Evolutionary conservation across 2,329 filamentous ascomycete genomes (phyloP).

Genomic region (Pochonia chlamydosporia): DNA sequence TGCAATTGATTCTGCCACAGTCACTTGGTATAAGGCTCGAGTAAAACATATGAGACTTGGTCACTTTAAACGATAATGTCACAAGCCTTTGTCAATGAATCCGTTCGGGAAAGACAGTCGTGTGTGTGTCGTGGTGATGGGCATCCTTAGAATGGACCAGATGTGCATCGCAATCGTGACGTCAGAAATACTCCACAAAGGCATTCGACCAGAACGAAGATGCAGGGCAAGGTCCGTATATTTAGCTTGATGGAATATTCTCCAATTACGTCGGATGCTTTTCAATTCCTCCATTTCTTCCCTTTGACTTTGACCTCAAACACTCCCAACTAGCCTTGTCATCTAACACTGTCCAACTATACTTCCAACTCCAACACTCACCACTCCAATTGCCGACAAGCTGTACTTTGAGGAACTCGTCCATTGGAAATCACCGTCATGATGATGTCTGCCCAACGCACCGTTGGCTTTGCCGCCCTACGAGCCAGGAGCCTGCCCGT

Average conservation of each 20-base stretch:
- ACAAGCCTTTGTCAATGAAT: too few species aligned
- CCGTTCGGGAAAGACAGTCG: too few species aligned
- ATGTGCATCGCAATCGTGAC: conserved; percentile 14
- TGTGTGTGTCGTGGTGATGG: too few species aligned
- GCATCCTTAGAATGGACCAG: too few species aligned
- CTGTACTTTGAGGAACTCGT: too few species aligned
- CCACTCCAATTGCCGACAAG: too few species aligned
- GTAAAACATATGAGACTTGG: too few species aligned
- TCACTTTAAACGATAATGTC: too few species aligned
- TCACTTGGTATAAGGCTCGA: too few species aligned
- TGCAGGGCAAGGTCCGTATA: neutral
- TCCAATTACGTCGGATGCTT: neutral
- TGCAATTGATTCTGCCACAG: too few species aligned
- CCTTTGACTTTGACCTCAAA: neutral
- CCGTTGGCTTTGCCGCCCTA: conserved; percentile 14
- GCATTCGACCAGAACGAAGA: neutral
- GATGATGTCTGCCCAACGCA: conserved; percentile 4
- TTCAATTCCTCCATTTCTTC: neutral
- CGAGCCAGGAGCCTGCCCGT: conserved; percentile 16
- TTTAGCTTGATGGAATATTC: neutral
- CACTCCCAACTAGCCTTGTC: neutral
- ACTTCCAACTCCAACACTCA: too few species aligned
- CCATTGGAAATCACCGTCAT: neutral
- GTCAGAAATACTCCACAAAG: conserved; percentile 8
- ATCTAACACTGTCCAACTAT: neutral